These are phyloP conservation scores for Dictyostelium intermedium DNA, from an alignment of 78 protist species.

Conservation along the genomic window DNA sequence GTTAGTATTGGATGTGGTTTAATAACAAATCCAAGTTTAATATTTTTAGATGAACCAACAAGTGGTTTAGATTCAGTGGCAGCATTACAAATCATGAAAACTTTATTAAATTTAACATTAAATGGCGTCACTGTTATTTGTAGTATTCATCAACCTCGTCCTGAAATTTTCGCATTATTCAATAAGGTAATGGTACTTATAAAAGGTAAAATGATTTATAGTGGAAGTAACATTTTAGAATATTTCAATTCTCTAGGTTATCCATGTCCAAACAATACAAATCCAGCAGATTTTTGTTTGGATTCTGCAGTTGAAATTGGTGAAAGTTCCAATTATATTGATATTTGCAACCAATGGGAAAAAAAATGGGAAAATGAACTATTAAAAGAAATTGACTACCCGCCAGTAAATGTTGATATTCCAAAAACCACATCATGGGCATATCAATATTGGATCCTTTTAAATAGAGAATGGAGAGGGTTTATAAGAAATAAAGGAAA, in stretches of 20 bases:
- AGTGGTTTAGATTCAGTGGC: slow-evolving; percentile 36
- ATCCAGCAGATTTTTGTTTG: slow-evolving; percentile 65
- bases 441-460: not conserved
- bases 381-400: not conserved
- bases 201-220: slow-evolving; percentile 41
- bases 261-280: slow-evolving; percentile 24
- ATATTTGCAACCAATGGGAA: slow-evolving; percentile 32
- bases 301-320: slow-evolving; percentile 32
- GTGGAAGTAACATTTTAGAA: not conserved
- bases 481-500: slow-evolving; percentile 52
- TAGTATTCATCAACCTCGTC: slow-evolving; percentile 62
- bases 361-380: slow-evolving; percentile 8
- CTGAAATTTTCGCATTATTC: slow-evolving; percentile 34
- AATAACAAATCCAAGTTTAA: slow-evolving; percentile 69
- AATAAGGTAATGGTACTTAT: slow-evolving; percentile 37
- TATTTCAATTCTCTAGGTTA: slow-evolving; percentile 10
- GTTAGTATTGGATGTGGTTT: slow-evolving; percentile 84
- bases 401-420: not conserved
- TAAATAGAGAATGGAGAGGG: slow-evolving; percentile 1
- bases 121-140: slow-evolving; percentile 44
- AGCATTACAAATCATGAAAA: slow-evolving; percentile 50
- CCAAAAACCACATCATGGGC: not conserved
- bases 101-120: not conserved
- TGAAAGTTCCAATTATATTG: not conserved
- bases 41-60: slow-evolving; percentile 83